phyloP scores from a whole-genome alignment of 2,329 filamentous ascomycete genomes.

The Fusarium buharicum region DNA sequence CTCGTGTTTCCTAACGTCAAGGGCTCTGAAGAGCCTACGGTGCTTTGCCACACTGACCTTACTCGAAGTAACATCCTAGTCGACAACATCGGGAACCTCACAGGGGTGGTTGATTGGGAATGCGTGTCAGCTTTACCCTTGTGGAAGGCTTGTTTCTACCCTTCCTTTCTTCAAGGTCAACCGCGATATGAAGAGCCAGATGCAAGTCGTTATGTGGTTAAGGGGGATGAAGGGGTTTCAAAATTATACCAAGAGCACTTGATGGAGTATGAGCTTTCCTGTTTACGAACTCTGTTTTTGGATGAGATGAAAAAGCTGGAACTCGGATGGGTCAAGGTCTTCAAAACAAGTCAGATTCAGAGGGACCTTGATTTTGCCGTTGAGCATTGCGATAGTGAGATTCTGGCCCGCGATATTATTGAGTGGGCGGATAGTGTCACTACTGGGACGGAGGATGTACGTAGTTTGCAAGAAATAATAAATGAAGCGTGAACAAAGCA shows the following conservation, averaged over 20 bases:
- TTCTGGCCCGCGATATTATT: slow-evolving; percentile 7
- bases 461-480: slow-evolving; percentile 1
- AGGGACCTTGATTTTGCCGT: slow-evolving; percentile 29
- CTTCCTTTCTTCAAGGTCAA: slow-evolving; percentile 49
- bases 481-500: background rate
- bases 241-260: slow-evolving; percentile 53
- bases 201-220: slow-evolving; percentile 38
- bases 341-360: slow-evolving; percentile 1
- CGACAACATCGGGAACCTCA: slow-evolving; percentile 49
- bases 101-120: slow-evolving; percentile 57
- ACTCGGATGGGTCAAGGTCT: slow-evolving; percentile 47
- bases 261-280: slow-evolving; percentile 54
- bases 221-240: background rate
- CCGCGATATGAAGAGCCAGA: slow-evolving; percentile 21
- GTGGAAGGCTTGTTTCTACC: slow-evolving; percentile 51
- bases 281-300: slow-evolving; percentile 47
- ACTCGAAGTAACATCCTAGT: slow-evolving; percentile 54
- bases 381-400: slow-evolving; percentile 12
- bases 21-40: slow-evolving; percentile 41
- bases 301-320: slow-evolving; percentile 47
- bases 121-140: slow-evolving; percentile 54
- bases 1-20: slow-evolving; percentile 45
- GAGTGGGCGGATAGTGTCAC: slow-evolving; percentile 9
- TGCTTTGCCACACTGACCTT: slow-evolving; percentile 53
- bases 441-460: background rate